These are phyloP conservation scores for Monilinia fructigena DNA, from an alignment of 2,329 filamentous ascomycete genomes.

Conservation along the genomic window DNA sequence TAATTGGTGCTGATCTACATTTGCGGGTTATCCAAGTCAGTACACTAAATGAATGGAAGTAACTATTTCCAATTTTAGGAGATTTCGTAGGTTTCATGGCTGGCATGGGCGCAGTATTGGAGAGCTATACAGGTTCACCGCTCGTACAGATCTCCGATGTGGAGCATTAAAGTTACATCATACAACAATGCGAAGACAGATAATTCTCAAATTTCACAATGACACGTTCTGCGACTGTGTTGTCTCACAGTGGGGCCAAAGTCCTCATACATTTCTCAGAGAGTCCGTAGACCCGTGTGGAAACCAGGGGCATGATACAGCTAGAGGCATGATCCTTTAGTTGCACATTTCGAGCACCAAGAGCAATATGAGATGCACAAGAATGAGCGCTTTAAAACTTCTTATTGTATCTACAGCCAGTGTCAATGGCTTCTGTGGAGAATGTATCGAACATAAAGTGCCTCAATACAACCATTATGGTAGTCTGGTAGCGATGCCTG, in stretches of 20 bases:
- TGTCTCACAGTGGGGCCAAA: neutral
- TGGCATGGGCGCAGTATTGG: neutral
- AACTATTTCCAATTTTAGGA: neutral
- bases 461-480: constrained; percentile 26
- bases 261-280: neutral
- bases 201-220: constrained; percentile 3
- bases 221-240: neutral
- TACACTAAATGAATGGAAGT: neutral
- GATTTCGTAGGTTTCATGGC: neutral
- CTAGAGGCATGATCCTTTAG: neutral
- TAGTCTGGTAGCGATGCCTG: constrained; percentile 23
- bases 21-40: neutral
- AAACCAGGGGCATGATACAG: neutral
- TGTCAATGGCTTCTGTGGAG: constrained; percentile 10
- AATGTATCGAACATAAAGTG: constrained; percentile 23
- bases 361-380: neutral
- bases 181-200: neutral
- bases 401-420: constrained; percentile 17
- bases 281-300: neutral
- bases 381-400: neutral
- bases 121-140: neutral
- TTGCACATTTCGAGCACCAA: constrained; percentile 9
- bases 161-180: constrained; percentile 2
- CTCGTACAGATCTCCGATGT: neutral
- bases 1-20: neutral